phyloP scores from a whole-genome alignment of 1,284 basidiomycete genomes.

The Sanghuangporus sanghuang region DNA sequence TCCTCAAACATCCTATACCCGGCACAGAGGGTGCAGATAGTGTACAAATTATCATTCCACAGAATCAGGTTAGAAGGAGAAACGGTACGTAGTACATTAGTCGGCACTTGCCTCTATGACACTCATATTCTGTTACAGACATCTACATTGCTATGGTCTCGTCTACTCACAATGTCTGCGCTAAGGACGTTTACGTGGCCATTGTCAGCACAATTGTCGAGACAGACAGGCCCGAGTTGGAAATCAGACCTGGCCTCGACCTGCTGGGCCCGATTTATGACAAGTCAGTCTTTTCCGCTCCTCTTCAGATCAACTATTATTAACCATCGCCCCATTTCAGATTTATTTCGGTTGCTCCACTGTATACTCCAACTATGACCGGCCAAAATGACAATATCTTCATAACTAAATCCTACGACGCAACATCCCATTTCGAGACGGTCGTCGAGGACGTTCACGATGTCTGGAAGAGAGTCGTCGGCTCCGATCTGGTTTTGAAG shows the following conservation, averaged over 20 bases:
- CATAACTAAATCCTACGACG: constrained; percentile 97
- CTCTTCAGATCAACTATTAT: not conserved
- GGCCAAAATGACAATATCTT: constrained; percentile 88
- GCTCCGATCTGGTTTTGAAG: constrained; percentile 74
- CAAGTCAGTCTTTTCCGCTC: constrained; percentile 57
- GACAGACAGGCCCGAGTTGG: constrained; percentile 88
- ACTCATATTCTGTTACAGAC: constrained; percentile 47
- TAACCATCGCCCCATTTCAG: constrained; percentile 35
- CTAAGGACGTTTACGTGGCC: constrained; percentile 91
- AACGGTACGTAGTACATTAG: constrained; percentile 63
- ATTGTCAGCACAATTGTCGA: constrained; percentile 99
- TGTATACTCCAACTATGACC: constrained; percentile 85
- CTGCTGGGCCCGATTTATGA: constrained; percentile 93
- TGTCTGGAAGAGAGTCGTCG: constrained; percentile 85
- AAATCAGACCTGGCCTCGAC: constrained; percentile 88
- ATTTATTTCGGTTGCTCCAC: constrained; percentile 84
- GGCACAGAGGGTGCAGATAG: constrained; percentile 95
- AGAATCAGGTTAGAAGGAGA: constrained; percentile 93
- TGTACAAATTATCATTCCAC: constrained; percentile 97
- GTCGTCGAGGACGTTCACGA: constrained; percentile 93
- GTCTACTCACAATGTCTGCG: constrained; percentile 94
- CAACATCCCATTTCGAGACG: constrained; percentile 98
- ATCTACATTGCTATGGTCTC: constrained; percentile 99
- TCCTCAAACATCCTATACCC: constrained; percentile 98
- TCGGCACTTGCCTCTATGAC: constrained; percentile 14